Base-by-base conservation (phyloP, 2,329 filamentous ascomycete genomes). In the Aphanoascus verrucosus region DNA sequence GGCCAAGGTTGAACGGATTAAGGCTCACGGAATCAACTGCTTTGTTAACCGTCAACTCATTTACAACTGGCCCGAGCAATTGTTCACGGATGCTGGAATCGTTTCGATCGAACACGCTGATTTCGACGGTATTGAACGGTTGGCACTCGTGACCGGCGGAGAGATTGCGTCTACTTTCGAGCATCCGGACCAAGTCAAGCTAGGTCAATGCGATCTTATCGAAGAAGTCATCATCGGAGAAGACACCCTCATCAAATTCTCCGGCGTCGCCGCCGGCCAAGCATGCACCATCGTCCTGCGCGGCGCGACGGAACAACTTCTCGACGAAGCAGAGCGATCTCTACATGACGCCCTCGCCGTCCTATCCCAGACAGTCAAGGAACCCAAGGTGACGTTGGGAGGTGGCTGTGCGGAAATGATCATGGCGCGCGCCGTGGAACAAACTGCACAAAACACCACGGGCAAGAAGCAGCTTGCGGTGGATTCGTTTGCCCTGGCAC, bases 41-140 rank as follows among this genome's bases (percentile, higher is more conserved):
- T 98, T 98, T 72, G 95, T 98, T 72, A 98, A 98, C 80, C 80
- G 93, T 63, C 93, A 98, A 72, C 82, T 98, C 59, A 98, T 98
- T 74, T 98, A 98, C 80, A 98, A 98, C 79, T 98, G 93, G 93
- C 93, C 93, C 5, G 93, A 98, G 73, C 93, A 98, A 74, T 84
- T 98, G 45, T 98, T 98, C 67, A 89, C 91, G 35, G 93, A 98
- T 69, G 91, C 90, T 6, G 93, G 93, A 58, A 97, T 98, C 72
- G 87, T 94, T 78, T 95, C 89, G 28, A 98, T 98, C 63, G 93
- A 98, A 76, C 93, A 98, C 70, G 93, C 93, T 60, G 93, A 98
- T 74, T 98, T 98, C 66, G 93, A 98, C 67, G 93, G 93, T 59
- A 94, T 98, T 61, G 93, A 98, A 77, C 82, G 93, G 42, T 73